These are phyloP conservation scores for Cyclotella distinguenda DNA, from an alignment of 108 stramenopile species.

Conservation along the genomic window DNA sequence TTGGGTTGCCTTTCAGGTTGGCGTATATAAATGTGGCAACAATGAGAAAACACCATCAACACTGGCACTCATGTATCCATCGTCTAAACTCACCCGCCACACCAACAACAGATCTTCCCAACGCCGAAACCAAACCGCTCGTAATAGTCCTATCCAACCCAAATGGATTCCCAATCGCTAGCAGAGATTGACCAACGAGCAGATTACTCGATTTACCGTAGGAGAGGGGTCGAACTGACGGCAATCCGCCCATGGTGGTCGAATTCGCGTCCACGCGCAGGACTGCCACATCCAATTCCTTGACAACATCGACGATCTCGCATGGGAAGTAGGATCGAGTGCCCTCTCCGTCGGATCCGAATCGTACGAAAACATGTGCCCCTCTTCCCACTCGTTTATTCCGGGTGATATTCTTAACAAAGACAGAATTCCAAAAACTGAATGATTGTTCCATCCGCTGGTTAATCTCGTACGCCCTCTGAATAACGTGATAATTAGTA, in stretches of 20 bases:
- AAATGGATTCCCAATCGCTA: slow-evolving; percentile 95
- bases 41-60: background rate
- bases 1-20: slow-evolving; percentile 49
- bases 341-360: slow-evolving; percentile 21
- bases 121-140: slow-evolving; percentile 84
- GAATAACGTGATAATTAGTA: slow-evolving; percentile 90
- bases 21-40: background rate
- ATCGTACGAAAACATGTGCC: slow-evolving; percentile 35
- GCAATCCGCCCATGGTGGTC: slow-evolving; percentile 6
- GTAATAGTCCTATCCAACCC: slow-evolving; percentile 78
- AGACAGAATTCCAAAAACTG: slow-evolving; percentile 22
- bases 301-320: slow-evolving; percentile 77
- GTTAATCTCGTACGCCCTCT: slow-evolving; percentile 55
- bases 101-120: slow-evolving; percentile 80
- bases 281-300: slow-evolving; percentile 79
- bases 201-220: slow-evolving; percentile 68
- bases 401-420: slow-evolving; percentile 45
- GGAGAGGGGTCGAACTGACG: slow-evolving; percentile 10
- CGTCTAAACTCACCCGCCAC: slow-evolving; percentile 28
- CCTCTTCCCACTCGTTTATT: background rate
- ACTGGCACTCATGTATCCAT: background rate
- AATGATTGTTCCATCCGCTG: slow-evolving; percentile 20
- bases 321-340: slow-evolving; percentile 20
- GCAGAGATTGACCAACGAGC: slow-evolving; percentile 81
- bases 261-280: slow-evolving; percentile 30